Evolutionary conservation across 1,284 basidiomycete species (phyloP), one percentile per base, ranked within the genome.

Genomic region (Ceratobasidium sp.): DNA sequence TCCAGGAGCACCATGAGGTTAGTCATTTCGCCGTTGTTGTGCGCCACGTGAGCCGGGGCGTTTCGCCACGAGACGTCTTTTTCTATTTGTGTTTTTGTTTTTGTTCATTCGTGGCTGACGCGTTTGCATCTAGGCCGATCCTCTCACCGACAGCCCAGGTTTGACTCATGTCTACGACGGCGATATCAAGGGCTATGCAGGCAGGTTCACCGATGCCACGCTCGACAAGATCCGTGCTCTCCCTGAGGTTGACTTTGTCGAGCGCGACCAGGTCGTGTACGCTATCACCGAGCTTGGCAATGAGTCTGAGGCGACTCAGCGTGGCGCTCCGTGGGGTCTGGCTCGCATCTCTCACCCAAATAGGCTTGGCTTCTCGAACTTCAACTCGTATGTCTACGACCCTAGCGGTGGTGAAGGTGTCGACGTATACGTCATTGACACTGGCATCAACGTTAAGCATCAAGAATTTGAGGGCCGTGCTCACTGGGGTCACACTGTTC

Each of bases 181-280:
- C 50, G 65, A 74, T 52, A 80, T 93, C 78, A 89, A 87, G 76
- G 95, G 94, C 36, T 95, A 96, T 83, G 87, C 96, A 57, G 97
- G 96, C 70, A 85, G 84, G 78, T 98, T 99, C 85, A 87, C 90
- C 43, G 82, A 87, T 52, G 81, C 83, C 61, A 90, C 92, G 48
- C 80, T 99, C 74, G 86, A 94, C 69, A 86, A 88, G 78, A 91
- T 99, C 79, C 88, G 97, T 71, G 82, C 85, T 60, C 86, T 92
- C 84, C 96, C 96, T 21, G 96, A 97, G 80, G 96, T 99, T 61
- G 93, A 90, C 36, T 97, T 92, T 79, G 85, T 99, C 74, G 97
- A 99, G 85, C 87, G 85, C 75, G 97, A 99, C 84, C 94, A 97
- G 83, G 84, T 96, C 76, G 92, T 97, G 26, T 86, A 84, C 76